Evolutionary conservation across 306 rosid species (phyloP).

Genomic region (Trifolium pratense): DNA sequence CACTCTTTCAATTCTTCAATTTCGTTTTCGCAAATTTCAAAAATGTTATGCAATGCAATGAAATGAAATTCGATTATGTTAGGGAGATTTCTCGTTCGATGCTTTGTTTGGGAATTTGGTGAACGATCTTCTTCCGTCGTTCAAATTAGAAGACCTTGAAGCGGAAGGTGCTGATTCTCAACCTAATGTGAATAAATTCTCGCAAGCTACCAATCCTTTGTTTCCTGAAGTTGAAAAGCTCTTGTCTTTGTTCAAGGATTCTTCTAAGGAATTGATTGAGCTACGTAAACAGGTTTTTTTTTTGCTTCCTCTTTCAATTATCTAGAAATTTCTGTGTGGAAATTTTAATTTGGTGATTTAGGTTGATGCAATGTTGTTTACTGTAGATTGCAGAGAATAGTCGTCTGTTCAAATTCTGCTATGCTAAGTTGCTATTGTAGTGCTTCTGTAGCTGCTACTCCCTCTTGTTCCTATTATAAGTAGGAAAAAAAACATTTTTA

Average conservation of each 20-base stretch:
- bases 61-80: constrained; percentile 13
- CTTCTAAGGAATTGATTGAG: constrained; percentile 89
- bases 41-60: background rate
- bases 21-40: background rate
- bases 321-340: background rate
- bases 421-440: background rate
- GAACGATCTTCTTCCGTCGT: constrained; percentile 85
- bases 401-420: background rate
- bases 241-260: constrained; percentile 83
- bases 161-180: constrained; percentile 64
- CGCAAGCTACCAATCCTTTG: constrained; percentile 66
- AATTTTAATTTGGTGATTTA: constrained; percentile 56
- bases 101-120: constrained; percentile 92
- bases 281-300: constrained; percentile 82
- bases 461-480: too few relatives aligned
- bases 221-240: constrained; percentile 93
- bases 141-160: constrained; percentile 77
- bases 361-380: background rate
- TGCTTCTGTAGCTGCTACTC: background rate
- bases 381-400: background rate
- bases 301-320: background rate
- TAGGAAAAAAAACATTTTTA: too few relatives aligned
- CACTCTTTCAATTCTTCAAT: background rate
- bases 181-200: constrained; percentile 61
- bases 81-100: constrained; percentile 98